phyloP scores from a whole-genome alignment of 1,284 basidiomycete species.

The Trichosporon ovoides region DNA sequence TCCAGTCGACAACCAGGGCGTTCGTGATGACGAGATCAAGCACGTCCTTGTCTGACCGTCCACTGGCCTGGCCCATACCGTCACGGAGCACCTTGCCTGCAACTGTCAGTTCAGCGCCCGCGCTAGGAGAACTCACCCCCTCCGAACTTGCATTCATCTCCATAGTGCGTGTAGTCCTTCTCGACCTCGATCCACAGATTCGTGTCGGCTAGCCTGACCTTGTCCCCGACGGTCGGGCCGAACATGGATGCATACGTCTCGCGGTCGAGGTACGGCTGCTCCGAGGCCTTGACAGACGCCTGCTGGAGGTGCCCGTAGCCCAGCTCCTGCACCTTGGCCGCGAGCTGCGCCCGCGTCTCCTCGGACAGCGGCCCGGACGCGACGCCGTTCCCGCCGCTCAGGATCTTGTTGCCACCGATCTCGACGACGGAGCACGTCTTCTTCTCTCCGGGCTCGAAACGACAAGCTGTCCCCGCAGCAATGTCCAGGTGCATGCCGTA shows the following conservation, averaged over 20 bases:
- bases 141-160: constrained; percentile 97
- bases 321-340: constrained; percentile 20
- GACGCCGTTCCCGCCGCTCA: constrained; percentile 76
- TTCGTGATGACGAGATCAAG: constrained; percentile 94
- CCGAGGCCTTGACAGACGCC: constrained; percentile 27
- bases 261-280: constrained; percentile 40
- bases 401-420: constrained; percentile 66
- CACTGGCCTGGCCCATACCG: constrained; percentile 90
- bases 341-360: constrained; percentile 19
- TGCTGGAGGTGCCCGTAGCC: constrained; percentile 45
- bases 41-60: constrained; percentile 61
- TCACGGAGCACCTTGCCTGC: constrained; percentile 83
- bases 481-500: constrained; percentile 84
- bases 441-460: constrained; percentile 89
- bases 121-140: constrained; percentile 67
- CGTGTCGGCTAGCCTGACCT: constrained; percentile 82
- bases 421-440: constrained; percentile 78
- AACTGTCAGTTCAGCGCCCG: constrained; percentile 36
- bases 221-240: constrained; percentile 89
- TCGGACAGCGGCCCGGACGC: constrained; percentile 55
- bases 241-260: constrained; percentile 78
- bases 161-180: constrained; percentile 61
- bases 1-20: constrained; percentile 89
- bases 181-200: constrained; percentile 90
- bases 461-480: constrained; percentile 82